A percentile compares a stretch with the other conserved stretches of the same genome.
Conservation (phyloP, 345 rosid genomes). For the Rhodomyrtus tomentosa region DNA sequence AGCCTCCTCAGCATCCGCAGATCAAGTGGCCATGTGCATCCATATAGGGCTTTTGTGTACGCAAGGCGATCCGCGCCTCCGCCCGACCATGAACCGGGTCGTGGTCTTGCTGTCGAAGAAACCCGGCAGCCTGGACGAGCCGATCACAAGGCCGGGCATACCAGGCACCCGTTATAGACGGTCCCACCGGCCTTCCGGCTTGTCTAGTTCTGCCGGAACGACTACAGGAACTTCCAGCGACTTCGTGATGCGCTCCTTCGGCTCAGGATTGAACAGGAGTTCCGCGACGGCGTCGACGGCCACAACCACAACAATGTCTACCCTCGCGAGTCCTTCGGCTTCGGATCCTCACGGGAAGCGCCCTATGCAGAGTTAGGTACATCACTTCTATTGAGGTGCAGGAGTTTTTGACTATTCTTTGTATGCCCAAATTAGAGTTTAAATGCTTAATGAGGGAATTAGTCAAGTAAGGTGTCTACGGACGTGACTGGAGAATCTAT, state of each 20-base stretch:
- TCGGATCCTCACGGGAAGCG: background rate
- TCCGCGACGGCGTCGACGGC: background rate
- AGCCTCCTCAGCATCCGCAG: conserved; percentile 34
- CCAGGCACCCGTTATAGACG: conserved; percentile 59
- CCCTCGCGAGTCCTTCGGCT: background rate
- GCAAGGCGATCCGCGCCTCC: conserved; percentile 60
- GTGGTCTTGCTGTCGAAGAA: conserved; percentile 58
- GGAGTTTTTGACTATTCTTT: background rate
- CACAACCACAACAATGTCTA: background rate
- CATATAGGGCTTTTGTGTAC: conserved; percentile 78
- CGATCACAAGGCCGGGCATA: conserved; percentile 46
- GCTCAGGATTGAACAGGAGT: conserved; percentile 29
- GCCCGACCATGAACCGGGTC: conserved; percentile 64
- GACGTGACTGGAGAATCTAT: background rate
- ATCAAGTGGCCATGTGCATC: conserved; percentile 56
- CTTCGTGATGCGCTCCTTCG: conserved; percentile 22
- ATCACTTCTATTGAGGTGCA: background rate
- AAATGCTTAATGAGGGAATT: background rate
- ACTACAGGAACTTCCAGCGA: conserved; percentile 9
- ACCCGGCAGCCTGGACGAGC: conserved; percentile 49
- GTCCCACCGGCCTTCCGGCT: conserved; percentile 32
- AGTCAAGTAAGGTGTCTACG: background rate
- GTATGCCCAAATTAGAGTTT: background rate
- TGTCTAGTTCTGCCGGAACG: conserved; percentile 25
- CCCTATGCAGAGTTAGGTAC: background rate